Conservation (phyloP, 2,329 filamentous ascomycete genomes). For the Neocatenulostroma microsporum region DNA sequence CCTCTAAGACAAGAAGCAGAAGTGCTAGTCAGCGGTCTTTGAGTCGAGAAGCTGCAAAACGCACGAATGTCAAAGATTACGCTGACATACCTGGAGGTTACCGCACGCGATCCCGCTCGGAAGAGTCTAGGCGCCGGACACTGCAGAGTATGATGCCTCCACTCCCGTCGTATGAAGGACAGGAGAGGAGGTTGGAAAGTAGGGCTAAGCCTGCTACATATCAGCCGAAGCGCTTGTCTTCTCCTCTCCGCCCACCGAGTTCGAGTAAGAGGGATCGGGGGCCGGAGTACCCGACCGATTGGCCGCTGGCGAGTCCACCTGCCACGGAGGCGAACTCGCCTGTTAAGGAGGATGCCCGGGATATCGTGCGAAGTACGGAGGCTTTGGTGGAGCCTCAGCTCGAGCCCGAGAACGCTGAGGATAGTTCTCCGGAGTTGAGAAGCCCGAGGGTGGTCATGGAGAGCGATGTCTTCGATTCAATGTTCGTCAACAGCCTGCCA, state of each 20-base stretch:
- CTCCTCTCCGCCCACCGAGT: not conserved
- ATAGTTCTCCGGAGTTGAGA: constrained; percentile 11
- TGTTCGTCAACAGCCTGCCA: constrained; percentile 27
- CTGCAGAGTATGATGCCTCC: not conserved
- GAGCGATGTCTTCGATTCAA: constrained; percentile 26
- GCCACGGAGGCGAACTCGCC: constrained; percentile 8
- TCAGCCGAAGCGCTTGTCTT: constrained; percentile 5
- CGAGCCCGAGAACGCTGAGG: too few species aligned
- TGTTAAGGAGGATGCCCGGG: constrained; percentile 7
- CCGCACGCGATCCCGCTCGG: constrained; percentile 1
- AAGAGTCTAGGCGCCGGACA: not conserved
- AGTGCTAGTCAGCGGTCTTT: not conserved
- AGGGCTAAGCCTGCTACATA: constrained; percentile 5
- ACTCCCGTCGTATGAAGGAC: constrained; percentile 1
- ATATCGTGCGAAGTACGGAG: too few species aligned
- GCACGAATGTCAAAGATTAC: constrained; percentile 2
- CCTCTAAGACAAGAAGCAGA: not conserved
- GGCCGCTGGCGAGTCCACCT: constrained; percentile 16
- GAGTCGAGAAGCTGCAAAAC: not conserved
- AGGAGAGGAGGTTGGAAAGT: constrained; percentile 3
- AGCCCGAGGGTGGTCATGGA: constrained; percentile 18
- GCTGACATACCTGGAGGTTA: constrained; percentile 6
- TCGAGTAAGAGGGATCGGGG: not conserved
- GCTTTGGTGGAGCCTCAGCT: too few species aligned
- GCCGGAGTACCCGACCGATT: constrained; percentile 16